Base-by-base conservation (phyloP, 2,329 filamentous ascomycete genomes). In the Whalleya microplaca region DNA sequence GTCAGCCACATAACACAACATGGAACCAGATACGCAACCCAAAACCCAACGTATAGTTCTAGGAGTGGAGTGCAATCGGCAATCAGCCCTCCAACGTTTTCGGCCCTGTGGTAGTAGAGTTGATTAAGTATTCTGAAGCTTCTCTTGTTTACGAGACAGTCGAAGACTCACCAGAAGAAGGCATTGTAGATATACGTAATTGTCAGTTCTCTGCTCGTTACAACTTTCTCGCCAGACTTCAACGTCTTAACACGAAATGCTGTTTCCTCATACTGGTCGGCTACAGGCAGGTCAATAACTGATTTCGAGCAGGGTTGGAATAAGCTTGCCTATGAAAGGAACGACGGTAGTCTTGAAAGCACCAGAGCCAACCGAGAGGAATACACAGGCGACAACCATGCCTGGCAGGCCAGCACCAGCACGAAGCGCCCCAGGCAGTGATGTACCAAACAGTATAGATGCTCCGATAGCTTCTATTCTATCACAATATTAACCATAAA, bases 41-140 rank as follows among this genome's bases (percentile, higher is more conserved):
- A 61, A n/a, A 61, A 61, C 8, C 53, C 58, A n/a, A 58, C 44
- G 19, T 59, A 51, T 40, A 48, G 58, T 42, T 59, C 58, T 7
- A 61, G 12, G 3, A 56, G 32, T 4, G 56, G 42, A 6, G 56
- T 59, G 5, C 45, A 48, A 43, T 48, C 46, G 2, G 56, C 45
- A 20, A 53, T 53, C 45, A 59, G 48, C 16, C 45, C 29, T 1
- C 41, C 18, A 7, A 56, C 18, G 19, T 59, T 59, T 1, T 53
- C 49, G n/a, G 42, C 46, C 56, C 53, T 59, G 16, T 46, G 41
- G 16, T 14, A 41, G 16, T 14, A 4, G 23, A 9, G 4, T 9
- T 27, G 23, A 9, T 4, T 27, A 4, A 27, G 23, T 27, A 27
- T 20, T 6, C 53, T 45, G 50, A 40, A 51, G 18, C 2, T 6